Base-by-base conservation (phyloP, 148 eudicot genomes). In the Amaranthus cruentus region DNA sequence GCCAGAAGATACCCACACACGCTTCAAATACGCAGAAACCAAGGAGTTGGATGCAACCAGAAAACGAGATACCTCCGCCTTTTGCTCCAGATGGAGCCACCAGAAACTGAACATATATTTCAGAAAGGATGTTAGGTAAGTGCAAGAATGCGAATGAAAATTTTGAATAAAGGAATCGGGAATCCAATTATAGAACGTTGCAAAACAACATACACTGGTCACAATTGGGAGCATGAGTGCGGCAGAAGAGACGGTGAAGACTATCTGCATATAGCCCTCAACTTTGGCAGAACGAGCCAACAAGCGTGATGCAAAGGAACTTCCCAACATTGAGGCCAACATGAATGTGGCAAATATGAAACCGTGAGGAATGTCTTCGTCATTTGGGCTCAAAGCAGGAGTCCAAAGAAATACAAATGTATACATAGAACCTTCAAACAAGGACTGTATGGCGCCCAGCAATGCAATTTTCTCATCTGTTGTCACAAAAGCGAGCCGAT, bases 351-450 rank as follows among this genome's bases (percentile, higher is more conserved):
- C 94, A 79, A 95, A 95, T 67, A 95, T 90, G 82, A 95, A 90
- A 79, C 97, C 99, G 73, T 95, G 99, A 65, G 99, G 97, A 82
- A 95, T 90, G 6, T 92, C 94, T 85, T 95, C 99, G 12, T 88
- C 91, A 82, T 95, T 95, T 55, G 99, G 97, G 79, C 99, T 95
- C 88, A 95, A 83, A 76, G 97, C 97, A 52, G 96, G 99, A 55
- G 99, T 95, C 99, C 97, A 95, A 13, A 92, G 89, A 79, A 95
- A 95, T 77, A 95, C 99, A 84, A 92, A 95, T 3, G 99, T 92
- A 68, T 95, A 92, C 99, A 92, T 95, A 61, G 99, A 95, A 75
- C 97, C 99, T 86, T 95, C 99, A 85, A 95, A 95, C 57, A 95
- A 87, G 63, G 97, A 95, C 82, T 95, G 99, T 77, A 95, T 95